Conservation (phyloP, 1,139 yeast species). For the Magnusiomyces clavatus region DNA sequence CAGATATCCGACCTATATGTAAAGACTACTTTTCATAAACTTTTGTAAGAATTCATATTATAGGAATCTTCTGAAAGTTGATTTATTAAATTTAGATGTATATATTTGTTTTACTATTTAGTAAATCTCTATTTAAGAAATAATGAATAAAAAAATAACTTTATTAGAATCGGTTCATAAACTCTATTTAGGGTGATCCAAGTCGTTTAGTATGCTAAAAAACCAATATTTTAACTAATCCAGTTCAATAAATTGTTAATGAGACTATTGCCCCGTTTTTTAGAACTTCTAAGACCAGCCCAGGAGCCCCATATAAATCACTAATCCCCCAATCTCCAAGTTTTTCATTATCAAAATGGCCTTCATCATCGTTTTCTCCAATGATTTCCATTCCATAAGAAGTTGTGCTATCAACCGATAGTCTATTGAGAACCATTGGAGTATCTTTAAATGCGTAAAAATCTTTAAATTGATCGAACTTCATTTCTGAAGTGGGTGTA, state of each 20-base stretch:
- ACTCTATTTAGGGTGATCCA: too few relatives aligned
- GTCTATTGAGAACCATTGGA: conserved; percentile 23
- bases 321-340: conserved; percentile 26
- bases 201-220: not conserved
- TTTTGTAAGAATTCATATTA: too few relatives aligned
- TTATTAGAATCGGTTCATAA: not conserved
- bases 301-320: conserved; percentile 23
- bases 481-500: conserved; percentile 18
- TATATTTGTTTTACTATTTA: too few relatives aligned
- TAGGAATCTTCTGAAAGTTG: too few relatives aligned
- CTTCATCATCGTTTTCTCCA: conserved; percentile 18
- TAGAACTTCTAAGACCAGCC: conserved; percentile 26
- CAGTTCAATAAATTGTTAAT: conserved; percentile 20
- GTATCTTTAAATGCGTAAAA: conserved; percentile 11
- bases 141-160: too few relatives aligned
- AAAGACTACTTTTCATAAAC: too few relatives aligned
- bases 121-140: too few relatives aligned
- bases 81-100: too few relatives aligned
- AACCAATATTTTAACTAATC: not conserved
- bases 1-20: too few relatives aligned
- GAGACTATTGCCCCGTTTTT: conserved; percentile 22
- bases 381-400: conserved; percentile 21
- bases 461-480: conserved; percentile 14
- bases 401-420: not conserved
- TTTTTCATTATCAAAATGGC: conserved; percentile 4